Conservation (phyloP, 331 rosid species). For the Pyrus hybrid region DNA sequence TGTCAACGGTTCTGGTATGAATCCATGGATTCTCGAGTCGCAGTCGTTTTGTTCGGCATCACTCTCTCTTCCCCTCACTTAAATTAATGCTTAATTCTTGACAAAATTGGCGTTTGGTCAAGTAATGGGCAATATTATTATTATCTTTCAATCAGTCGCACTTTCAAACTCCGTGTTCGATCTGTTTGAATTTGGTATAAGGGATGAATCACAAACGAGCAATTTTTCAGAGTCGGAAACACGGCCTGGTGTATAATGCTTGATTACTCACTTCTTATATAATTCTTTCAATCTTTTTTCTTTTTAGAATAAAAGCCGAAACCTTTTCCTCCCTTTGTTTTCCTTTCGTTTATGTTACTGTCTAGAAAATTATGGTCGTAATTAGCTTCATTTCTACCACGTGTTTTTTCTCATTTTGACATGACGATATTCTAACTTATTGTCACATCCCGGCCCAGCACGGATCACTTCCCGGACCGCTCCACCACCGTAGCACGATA, state of each 20-base stretch:
- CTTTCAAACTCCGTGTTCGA: conserved; percentile 28
- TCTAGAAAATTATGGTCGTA: too few relatives aligned
- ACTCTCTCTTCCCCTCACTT: background rate
- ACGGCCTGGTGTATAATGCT: too few relatives aligned
- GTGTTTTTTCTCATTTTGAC: background rate
- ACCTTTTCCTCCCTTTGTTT: background rate
- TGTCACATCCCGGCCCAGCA: too few relatives aligned
- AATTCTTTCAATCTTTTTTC: background rate
- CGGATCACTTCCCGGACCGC: too few relatives aligned
- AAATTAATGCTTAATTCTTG: conserved; percentile 2
- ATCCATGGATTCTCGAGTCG: background rate
- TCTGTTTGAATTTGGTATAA: background rate
- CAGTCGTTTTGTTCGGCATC: background rate
- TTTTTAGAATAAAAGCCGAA: background rate
- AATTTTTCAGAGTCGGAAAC: too few relatives aligned
- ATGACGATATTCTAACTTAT: too few relatives aligned
- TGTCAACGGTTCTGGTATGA: conserved; percentile 19
- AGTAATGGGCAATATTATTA: background rate
- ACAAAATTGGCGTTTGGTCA: conserved; percentile 3
- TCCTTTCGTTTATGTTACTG: background rate
- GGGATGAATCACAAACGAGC: too few relatives aligned
- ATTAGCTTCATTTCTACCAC: background rate
- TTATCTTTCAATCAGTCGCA: background rate
- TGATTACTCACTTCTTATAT: too few relatives aligned
- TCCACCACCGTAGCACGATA: too few relatives aligned